Conservation (phyloP, 2,329 filamentous ascomycete genomes). For the Cladophialophora bantiana region DNA sequence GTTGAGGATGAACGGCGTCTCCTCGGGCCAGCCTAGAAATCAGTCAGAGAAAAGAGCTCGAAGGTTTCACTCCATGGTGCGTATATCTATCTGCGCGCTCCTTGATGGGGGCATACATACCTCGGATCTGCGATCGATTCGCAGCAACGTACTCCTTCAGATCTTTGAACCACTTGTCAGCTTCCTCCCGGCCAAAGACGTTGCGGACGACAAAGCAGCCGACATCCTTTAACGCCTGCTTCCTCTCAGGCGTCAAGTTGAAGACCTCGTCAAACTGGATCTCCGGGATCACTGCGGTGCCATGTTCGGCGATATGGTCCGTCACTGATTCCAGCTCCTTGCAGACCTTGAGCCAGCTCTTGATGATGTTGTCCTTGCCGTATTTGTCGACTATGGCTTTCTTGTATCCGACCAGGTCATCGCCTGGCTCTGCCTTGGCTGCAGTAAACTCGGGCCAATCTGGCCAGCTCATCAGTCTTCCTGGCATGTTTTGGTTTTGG, state of each 20-base stretch:
- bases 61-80: not conserved
- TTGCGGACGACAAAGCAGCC: slow-evolving; percentile 38
- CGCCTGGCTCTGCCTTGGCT: slow-evolving; percentile 29
- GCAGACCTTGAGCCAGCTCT: slow-evolving; percentile 52
- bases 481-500: slow-evolving; percentile 34
- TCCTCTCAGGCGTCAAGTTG: slow-evolving; percentile 47
- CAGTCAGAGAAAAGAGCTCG: not conserved
- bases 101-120: slow-evolving; percentile 30
- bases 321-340: slow-evolving; percentile 47
- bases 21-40: slow-evolving; percentile 46
- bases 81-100: not conserved
- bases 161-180: slow-evolving; percentile 38
- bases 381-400: slow-evolving; percentile 48
- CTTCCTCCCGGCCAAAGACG: slow-evolving; percentile 30
- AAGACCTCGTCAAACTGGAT: slow-evolving; percentile 45
- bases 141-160: slow-evolving; percentile 46
- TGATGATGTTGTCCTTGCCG: slow-evolving; percentile 46
- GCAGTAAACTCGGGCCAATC: slow-evolving; percentile 43
- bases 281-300: slow-evolving; percentile 46
- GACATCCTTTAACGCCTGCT: slow-evolving; percentile 37
- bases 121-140: slow-evolving; percentile 38
- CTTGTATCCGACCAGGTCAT: slow-evolving; percentile 42
- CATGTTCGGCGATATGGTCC: slow-evolving; percentile 47
- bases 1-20: slow-evolving; percentile 50
- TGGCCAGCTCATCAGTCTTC: slow-evolving; percentile 40